phyloP scores from a whole-genome alignment of 495 filamentous ascomycete genomes.

The Friedmanniomyces endolithicus region DNA sequence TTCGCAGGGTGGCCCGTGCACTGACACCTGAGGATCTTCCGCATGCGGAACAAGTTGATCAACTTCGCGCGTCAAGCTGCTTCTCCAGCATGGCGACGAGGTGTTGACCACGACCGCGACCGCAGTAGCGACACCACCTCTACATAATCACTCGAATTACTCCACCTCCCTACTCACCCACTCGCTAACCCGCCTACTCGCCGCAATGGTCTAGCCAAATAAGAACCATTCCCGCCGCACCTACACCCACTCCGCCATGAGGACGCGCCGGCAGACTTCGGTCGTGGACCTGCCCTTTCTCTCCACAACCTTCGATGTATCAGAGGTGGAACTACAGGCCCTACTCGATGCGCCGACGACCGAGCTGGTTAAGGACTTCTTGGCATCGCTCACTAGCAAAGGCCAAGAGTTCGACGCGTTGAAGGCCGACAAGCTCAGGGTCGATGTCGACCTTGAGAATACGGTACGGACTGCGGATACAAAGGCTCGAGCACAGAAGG shows the following conservation, averaged over 20 bases:
- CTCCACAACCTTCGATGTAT: slow-evolving; percentile 58
- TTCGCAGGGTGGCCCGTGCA: background rate
- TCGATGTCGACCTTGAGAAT: slow-evolving; percentile 88
- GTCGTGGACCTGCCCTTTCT: slow-evolving; percentile 65
- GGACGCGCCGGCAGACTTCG: slow-evolving; percentile 20
- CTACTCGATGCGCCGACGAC: slow-evolving; percentile 60
- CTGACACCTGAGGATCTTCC: background rate
- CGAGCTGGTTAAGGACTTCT: slow-evolving; percentile 58
- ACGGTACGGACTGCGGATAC: slow-evolving; percentile 68
- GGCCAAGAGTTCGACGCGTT: slow-evolving; percentile 68
- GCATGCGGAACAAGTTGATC: background rate
- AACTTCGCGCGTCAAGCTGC: background rate
- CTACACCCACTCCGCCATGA: background rate
- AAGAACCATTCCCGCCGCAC: too few species aligned
- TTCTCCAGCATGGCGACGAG: background rate
- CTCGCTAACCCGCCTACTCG: too few species aligned
- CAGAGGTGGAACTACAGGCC: slow-evolving; percentile 51
- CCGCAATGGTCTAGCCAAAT: too few species aligned
- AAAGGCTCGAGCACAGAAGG: slow-evolving; percentile 66
- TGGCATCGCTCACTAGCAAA: slow-evolving; percentile 54
- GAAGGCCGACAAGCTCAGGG: slow-evolving; percentile 67
- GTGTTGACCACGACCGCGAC: background rate
- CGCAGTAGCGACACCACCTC: background rate
- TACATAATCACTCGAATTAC: background rate
- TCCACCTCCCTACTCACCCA: background rate